These are phyloP conservation scores for Kwoniella shandongensis DNA, from an alignment of 768 basidiomycete species.

Conservation along the genomic window DNA sequence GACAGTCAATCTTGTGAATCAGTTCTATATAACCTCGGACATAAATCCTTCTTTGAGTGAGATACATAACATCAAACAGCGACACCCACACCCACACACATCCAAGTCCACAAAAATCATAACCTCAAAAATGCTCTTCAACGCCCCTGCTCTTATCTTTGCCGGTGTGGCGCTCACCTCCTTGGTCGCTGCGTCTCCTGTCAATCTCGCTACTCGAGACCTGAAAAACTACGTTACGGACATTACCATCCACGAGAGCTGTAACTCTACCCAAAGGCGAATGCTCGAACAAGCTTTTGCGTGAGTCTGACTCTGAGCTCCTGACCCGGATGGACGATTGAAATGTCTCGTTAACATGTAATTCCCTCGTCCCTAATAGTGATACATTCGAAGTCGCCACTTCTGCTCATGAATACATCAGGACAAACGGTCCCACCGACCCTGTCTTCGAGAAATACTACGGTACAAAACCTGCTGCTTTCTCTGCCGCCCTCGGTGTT, in stretches of 20 bases:
- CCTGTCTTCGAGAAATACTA: conserved; percentile 49
- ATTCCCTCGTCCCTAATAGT: conserved; percentile 12
- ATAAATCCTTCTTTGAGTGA: no score
- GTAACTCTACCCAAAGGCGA: conserved; percentile 42
- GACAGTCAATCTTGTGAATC: no score
- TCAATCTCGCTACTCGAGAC: conserved; percentile 30
- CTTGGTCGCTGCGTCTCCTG: conserved; percentile 23
- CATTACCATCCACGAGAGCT: conserved; percentile 40
- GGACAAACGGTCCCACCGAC: conserved; percentile 43
- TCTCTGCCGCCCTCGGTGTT: conserved; percentile 36
- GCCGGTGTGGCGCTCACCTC: no score
- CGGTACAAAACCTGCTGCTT: conserved; percentile 30
- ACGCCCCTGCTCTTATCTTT: conserved; percentile 20
- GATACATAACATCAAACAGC: conserved; percentile 3
- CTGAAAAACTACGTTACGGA: conserved; percentile 28
- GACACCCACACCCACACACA: no score
- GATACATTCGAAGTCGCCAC: conserved; percentile 38
- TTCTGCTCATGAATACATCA: conserved; percentile 36
- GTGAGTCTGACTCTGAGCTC: conserved; percentile 12
- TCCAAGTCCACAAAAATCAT: conserved; percentile 1
- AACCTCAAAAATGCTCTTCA: conserved; percentile 1
- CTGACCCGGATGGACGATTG: not conserved
- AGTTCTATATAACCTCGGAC: no score
- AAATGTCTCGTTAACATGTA: not conserved
- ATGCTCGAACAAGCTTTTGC: conserved; percentile 38